These are phyloP conservation scores for Botrytis tulipae DNA, from an alignment of 2,329 filamentous ascomycete genomes.

Conservation along the genomic window DNA sequence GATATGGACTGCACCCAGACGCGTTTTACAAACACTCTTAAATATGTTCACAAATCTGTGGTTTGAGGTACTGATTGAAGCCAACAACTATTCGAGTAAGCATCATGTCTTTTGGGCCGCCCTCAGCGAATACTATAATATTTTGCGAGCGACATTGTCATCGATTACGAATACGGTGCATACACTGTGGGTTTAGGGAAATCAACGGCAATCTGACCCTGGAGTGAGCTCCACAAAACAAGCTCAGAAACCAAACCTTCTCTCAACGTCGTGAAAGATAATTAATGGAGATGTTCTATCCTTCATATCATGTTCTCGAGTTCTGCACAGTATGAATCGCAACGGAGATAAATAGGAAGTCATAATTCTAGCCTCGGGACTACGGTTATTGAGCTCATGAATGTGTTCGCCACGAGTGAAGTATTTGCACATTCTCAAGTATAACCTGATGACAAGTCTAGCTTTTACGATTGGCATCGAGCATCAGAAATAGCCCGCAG, in stretches of 20 bases:
- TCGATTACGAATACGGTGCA: not conserved
- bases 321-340: not conserved
- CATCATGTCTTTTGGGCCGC: not conserved
- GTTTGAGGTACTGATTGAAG: not conserved
- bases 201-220: not conserved
- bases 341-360: not conserved
- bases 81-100: not conserved
- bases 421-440: not conserved
- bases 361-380: not conserved
- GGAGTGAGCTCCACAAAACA: not conserved
- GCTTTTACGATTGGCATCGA: not conserved
- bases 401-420: not conserved
- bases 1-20: too few relatives aligned
- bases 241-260: not conserved
- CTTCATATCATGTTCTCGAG: not conserved
- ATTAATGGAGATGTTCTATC: not conserved
- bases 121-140: not conserved
- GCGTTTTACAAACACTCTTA: not conserved
- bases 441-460: not conserved
- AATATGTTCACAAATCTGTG: not conserved
- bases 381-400: not conserved
- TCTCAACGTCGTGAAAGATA: not conserved
- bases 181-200: not conserved
- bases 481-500: not conserved
- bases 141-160: not conserved